A percentile compares a stretch with the other conserved stretches of the same genome.
Conservation (phyloP, 1,284 basidiomycete species). For the Cystobasidium pallidum region DNA sequence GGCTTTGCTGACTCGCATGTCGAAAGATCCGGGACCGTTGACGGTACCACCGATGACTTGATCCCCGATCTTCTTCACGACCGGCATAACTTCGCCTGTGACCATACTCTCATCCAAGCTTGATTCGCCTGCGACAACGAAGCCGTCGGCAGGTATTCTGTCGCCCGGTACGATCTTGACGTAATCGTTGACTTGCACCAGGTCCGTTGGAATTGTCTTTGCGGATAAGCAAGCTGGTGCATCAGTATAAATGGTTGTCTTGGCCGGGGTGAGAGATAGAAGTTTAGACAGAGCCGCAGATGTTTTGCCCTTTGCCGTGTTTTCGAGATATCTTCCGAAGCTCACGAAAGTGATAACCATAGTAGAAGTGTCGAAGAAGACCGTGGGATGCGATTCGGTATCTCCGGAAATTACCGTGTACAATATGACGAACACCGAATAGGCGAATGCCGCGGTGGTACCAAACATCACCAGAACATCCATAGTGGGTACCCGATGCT, state of each 20-base stretch:
- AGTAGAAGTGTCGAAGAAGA: slow-evolving; percentile 98
- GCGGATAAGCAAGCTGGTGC: slow-evolving; percentile 75
- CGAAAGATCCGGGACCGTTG: slow-evolving; percentile 92
- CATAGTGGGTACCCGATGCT: slow-evolving; percentile 81
- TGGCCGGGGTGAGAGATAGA: slow-evolving; percentile 90
- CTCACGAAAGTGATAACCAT: slow-evolving; percentile 99
- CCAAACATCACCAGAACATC: slow-evolving; percentile 96
- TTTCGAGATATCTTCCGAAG: slow-evolving; percentile 92
- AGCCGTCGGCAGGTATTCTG: slow-evolving; percentile 94
- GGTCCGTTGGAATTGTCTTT: slow-evolving; percentile 89
- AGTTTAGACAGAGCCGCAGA: slow-evolving; percentile 94
- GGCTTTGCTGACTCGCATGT: slow-evolving; percentile 91
- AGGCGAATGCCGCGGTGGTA: slow-evolving; percentile 89
- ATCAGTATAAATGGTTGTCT: slow-evolving; percentile 92
- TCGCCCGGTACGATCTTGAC: slow-evolving; percentile 96
- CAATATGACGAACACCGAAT: slow-evolving; percentile 76
- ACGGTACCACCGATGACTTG: slow-evolving; percentile 93
- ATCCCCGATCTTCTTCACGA: slow-evolving; percentile 79
- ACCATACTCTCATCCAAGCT: slow-evolving; percentile 95
- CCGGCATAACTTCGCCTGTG: slow-evolving; percentile 92
- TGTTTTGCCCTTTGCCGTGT: slow-evolving; percentile 94
- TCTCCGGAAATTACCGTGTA: slow-evolving; percentile 60
- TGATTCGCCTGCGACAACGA: slow-evolving; percentile 80
- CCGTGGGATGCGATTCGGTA: slow-evolving; percentile 73
- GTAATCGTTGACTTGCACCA: slow-evolving; percentile 90